Base-by-base conservation (phyloP, 78 protist genomes). In the Chrysochromulina tobinii region DNA sequence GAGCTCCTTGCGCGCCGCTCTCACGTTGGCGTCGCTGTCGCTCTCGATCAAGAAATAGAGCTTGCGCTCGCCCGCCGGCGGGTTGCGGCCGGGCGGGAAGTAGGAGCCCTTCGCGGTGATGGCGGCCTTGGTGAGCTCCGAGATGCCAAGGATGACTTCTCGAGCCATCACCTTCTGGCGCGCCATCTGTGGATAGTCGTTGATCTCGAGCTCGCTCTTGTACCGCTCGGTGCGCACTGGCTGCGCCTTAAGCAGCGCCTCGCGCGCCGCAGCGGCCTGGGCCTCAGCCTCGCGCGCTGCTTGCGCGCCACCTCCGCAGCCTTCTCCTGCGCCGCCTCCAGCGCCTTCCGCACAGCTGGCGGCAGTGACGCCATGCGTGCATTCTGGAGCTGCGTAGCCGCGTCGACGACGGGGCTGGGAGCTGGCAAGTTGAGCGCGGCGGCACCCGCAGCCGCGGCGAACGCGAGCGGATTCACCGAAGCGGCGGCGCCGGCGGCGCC, bases 111-210 rank as follows among this genome's bases (percentile, higher is more conserved):
- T 93, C 61, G 95, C 38, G 2, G 96, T 97, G 88, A 97, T 61
- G 50, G 95, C 89, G 4, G 94, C 92, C 11, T 81, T 90, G 17
- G 95, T 94, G 8, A 48, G 61, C 81, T 96, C 97, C 3, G 64
- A 89, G 61, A 96, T 91, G 17, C 64, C 89, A 12, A 50, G n/a
- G 23, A 95, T 27, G 0, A 95, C 72, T 53, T 95, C 96, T 7
- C 93, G 89, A 93, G n/a, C 96, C 90, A 81, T 92, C 59, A 87
- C 90, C 79, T 87, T 92, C 94, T 92, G 95, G 59, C 99, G 91
- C 20, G 97, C 97, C 51, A 92, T 92, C 91, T 96, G 97, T 3
- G 99, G 97, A 64, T 90, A 97, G 88, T 97, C 99, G 93, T 97
- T 97, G 91, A 97, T 96, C 91, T 97, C 99, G 73, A 97, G 27